These are phyloP conservation scores for Irpex lacteus DNA, from an alignment of 1,284 basidiomycete species.

Conservation along the genomic window DNA sequence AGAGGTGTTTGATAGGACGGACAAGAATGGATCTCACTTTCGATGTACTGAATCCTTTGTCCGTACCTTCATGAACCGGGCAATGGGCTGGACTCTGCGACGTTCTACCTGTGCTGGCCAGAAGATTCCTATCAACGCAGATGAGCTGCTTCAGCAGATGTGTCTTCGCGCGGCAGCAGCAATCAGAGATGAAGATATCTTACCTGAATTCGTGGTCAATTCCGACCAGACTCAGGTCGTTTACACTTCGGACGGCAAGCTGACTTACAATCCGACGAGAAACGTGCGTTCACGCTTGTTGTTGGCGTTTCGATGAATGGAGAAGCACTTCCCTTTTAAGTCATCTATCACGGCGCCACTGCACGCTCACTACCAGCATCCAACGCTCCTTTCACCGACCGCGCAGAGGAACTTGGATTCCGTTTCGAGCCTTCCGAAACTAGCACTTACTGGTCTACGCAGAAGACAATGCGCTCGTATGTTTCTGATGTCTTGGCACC, in stretches of 20 bases:
- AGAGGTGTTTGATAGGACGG: conserved; percentile 1
- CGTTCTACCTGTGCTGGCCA: conserved; percentile 28
- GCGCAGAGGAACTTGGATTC: conserved; percentile 25
- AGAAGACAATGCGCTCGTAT: conserved; percentile 31
- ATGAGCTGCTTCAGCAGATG: conserved; percentile 23
- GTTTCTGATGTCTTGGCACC: conserved; percentile 33
- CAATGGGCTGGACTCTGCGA: conserved; percentile 20
- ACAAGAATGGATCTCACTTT: conserved; percentile 13
- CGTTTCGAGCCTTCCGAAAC: conserved; percentile 25
- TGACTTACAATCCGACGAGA: conserved; percentile 29
- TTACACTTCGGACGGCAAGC: conserved; percentile 17
- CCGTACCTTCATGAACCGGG: conserved; percentile 14
- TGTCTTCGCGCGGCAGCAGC: conserved; percentile 23
- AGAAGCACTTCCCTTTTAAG: conserved; percentile 29
- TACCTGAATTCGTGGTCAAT: conserved; percentile 29
- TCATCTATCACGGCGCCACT: conserved; percentile 26
- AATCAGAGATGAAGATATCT: conserved; percentile 31
- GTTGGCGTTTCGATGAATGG: conserved; percentile 27
- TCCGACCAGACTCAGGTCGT: conserved; percentile 35
- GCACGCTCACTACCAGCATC: conserved; percentile 21
- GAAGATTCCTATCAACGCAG: conserved; percentile 31
- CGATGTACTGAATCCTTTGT: conserved; percentile 19
- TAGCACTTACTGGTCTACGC: conserved; percentile 38
- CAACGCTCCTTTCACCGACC: conserved; percentile 16
- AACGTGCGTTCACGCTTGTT: conserved; percentile 31